phyloP scores from a whole-genome alignment of 2,329 filamentous ascomycete genomes.

The Ceratocystis destructans region DNA sequence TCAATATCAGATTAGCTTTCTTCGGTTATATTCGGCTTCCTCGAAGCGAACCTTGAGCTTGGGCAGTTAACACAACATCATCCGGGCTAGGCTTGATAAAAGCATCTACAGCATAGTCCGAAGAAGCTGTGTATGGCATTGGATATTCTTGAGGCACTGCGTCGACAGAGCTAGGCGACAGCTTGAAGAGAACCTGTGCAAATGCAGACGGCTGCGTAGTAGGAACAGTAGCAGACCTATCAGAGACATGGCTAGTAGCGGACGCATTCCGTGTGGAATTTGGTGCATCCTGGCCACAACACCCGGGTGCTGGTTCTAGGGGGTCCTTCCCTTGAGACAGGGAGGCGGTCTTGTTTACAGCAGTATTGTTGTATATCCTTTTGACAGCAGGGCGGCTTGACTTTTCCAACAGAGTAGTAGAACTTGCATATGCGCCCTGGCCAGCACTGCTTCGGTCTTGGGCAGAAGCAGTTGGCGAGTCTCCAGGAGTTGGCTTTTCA shows the following conservation, averaged over 20 bases:
- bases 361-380: constrained; percentile 3
- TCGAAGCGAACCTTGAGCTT: constrained; percentile 67
- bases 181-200: constrained; percentile 39
- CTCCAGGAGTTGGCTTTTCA: constrained; percentile 3
- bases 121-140: constrained; percentile 38
- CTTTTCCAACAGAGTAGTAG: background rate
- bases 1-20: constrained; percentile 19
- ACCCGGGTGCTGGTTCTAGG: background rate
- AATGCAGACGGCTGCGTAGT: constrained; percentile 38
- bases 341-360: background rate
- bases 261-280: background rate
- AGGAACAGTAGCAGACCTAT: background rate
- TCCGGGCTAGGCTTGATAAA: constrained; percentile 85
- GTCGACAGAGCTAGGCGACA: constrained; percentile 23
- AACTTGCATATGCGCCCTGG: background rate
- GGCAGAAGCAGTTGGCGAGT: background rate
- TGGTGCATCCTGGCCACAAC: background rate
- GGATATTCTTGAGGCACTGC: constrained; percentile 26
- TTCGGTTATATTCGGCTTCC: constrained; percentile 10
- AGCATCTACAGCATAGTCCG: constrained; percentile 41
- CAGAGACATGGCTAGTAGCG: background rate
- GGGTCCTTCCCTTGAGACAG: background rate
- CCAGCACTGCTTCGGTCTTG: background rate
- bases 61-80: constrained; percentile 74
- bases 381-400: background rate